phyloP scores from a whole-genome alignment of 192 early-diverging fungal genomes.

The Coemansia sp. region DNA sequence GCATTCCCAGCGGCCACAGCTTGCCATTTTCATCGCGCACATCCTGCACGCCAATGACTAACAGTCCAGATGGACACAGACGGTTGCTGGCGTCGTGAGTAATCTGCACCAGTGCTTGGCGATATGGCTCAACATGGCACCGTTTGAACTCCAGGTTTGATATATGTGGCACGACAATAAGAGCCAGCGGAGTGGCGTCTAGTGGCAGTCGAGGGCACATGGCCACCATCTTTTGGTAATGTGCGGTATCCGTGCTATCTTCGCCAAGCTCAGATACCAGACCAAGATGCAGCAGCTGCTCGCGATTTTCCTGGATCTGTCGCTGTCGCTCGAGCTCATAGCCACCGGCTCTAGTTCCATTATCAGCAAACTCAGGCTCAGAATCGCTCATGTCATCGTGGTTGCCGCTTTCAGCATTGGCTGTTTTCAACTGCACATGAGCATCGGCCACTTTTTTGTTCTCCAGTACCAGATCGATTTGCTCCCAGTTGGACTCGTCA shows the following conservation, averaged over 20 bases:
- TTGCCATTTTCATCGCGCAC: constrained; percentile 60
- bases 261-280: constrained; percentile 80
- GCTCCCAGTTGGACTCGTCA: constrained; percentile 78
- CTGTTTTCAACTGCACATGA: not conserved
- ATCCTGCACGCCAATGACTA: constrained; percentile 72
- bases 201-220: constrained; percentile 42
- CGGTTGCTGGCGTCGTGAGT: constrained; percentile 57
- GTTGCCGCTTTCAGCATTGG: not conserved
- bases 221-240: constrained; percentile 63
- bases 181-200: constrained; percentile 39
- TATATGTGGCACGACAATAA: constrained; percentile 66
- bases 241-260: constrained; percentile 68
- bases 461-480: constrained; percentile 59
- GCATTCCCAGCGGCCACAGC: constrained; percentile 71
- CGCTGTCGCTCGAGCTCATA: constrained; percentile 52
- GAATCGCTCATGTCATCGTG: constrained; percentile 10
- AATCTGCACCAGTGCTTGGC: constrained; percentile 62
- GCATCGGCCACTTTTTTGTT: not conserved
- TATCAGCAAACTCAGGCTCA: constrained; percentile 30
- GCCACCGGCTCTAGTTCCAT: constrained; percentile 30
- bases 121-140: constrained; percentile 58
- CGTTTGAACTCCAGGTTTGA: constrained; percentile 44
- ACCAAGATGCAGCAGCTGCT: constrained; percentile 56
- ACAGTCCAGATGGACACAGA: constrained; percentile 61
- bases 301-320: constrained; percentile 49